Conservation (phyloP, 2,329 filamentous ascomycete species). For the Pseudogymnoascus sp. region DNA sequence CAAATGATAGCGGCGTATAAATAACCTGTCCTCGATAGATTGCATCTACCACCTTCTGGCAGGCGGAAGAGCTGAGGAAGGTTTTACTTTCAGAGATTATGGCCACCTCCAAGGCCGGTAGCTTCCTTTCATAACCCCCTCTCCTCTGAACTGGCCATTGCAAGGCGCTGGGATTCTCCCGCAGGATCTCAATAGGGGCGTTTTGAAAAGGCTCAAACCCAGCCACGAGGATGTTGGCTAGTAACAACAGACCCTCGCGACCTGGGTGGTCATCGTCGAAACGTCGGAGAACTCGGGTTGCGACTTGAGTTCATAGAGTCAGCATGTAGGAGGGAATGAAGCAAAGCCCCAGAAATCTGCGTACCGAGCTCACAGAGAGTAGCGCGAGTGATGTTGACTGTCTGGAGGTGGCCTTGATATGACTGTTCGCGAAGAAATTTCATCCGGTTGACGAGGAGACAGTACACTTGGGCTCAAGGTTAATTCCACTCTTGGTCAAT, state of each 20-base stretch:
- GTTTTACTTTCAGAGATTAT: conserved; percentile 75
- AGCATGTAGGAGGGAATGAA: not conserved
- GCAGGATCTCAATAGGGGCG: conserved; percentile 57
- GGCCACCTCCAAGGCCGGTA: conserved; percentile 73
- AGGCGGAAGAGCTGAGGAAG: conserved; percentile 68
- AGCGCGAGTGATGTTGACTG: conserved; percentile 69
- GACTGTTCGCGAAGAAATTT: conserved; percentile 73
- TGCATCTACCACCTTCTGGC: conserved; percentile 72
- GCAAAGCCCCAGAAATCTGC: not conserved
- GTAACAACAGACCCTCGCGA: conserved; percentile 58
- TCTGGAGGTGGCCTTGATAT: conserved; percentile 67
- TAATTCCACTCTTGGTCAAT: not conserved
- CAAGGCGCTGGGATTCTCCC: conserved; percentile 38
- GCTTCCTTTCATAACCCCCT: conserved; percentile 36
- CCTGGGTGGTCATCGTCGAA: conserved; percentile 72
- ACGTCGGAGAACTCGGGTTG: conserved; percentile 65
- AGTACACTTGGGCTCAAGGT: conserved; percentile 53
- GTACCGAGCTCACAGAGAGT: conserved; percentile 56
- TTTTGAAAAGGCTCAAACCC: conserved; percentile 83
- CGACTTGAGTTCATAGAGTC: conserved; percentile 42
- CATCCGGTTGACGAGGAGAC: conserved; percentile 70
- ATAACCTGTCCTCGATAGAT: conserved; percentile 75
- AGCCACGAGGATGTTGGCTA: conserved; percentile 72
- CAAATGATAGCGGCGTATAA: conserved; percentile 72
- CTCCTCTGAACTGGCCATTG: conserved; percentile 37